Base-by-base conservation (phyloP, 305 asterid genomes). In the Lippia alba region DNA sequence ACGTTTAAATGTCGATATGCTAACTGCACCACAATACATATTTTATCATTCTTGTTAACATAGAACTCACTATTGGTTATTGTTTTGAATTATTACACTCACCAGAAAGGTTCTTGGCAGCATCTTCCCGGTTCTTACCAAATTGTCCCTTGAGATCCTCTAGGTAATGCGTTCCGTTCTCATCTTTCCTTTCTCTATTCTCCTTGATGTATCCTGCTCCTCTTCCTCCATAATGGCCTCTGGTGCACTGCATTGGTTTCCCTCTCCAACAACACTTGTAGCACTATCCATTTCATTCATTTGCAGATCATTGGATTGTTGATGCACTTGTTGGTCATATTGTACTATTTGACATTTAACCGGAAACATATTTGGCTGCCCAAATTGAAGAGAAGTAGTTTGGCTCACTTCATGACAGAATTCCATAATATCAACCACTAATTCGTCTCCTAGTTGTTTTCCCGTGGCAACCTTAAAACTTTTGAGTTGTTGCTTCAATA, bases 1-100 rank as follows among this genome's bases (percentile, higher is more conserved):
- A 16, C 80, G 74, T 64, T 76, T n/a, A 76, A 8, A 14, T 76
- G 71, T 2, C n/a, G 76, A 58, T 17, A 36, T 34, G 19, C 56
- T 19, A 46, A 45, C 69, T 63, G 56, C 50, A 60, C n/a, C n/a
- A n/a, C n/a, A n/a, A n/a, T n/a, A n/a, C n/a, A n/a, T n/a, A n/a
- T n/a, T n/a, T n/a, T n/a, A n/a, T n/a, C n/a, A n/a, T n/a, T n/a
- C n/a, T n/a, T n/a, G n/a, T n/a, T n/a, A n/a, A n/a, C n/a, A n/a
- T n/a, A n/a, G n/a, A n/a, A n/a, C n/a, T n/a, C n/a, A n/a, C n/a
- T n/a, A n/a, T n/a, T n/a, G n/a, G n/a, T n/a, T n/a, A n/a, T n/a
- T n/a, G n/a, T n/a, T n/a, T n/a, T n/a, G n/a, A n/a, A n/a, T n/a
- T n/a, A n/a, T n/a, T n/a, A n/a, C n/a, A n/a, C 81, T 54, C 44